These are phyloP conservation scores for Senna tora DNA, from an alignment of 306 rosid genomes.

Conservation along the genomic window DNA sequence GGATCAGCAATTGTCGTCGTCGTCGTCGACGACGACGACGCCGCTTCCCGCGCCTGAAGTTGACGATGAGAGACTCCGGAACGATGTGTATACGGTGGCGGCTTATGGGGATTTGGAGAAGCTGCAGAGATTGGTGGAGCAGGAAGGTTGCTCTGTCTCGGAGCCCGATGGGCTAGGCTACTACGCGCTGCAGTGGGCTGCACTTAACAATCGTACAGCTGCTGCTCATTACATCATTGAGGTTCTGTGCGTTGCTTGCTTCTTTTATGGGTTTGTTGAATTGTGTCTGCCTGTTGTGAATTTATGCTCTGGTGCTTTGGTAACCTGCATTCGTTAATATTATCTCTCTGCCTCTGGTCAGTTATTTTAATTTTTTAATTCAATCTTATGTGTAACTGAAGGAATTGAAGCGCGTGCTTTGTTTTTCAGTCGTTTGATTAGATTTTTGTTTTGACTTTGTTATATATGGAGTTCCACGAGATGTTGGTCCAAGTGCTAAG, in stretches of 20 bases:
- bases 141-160: slow-evolving; percentile 83
- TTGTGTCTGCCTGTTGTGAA: slow-evolving; percentile 29
- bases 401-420: too few relatives aligned
- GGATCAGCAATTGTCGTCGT: slow-evolving; percentile 41
- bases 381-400: too few relatives aligned
- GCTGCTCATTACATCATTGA: slow-evolving; percentile 96
- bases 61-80: slow-evolving; percentile 64
- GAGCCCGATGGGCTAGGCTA: slow-evolving; percentile 94
- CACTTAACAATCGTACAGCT: slow-evolving; percentile 85
- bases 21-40: not conserved
- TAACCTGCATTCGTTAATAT: not conserved
- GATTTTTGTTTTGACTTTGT: not conserved
- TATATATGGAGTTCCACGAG: not conserved
- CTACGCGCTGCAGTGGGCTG: slow-evolving; percentile 99
- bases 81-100: slow-evolving; percentile 94
- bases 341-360: too few relatives aligned
- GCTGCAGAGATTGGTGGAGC: slow-evolving; percentile 91
- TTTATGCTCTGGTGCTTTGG: not conserved
- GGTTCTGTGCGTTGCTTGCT: slow-evolving; percentile 32
- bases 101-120: slow-evolving; percentile 99
- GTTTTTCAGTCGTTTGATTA: too few relatives aligned
- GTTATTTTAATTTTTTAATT: too few relatives aligned
- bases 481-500: too few relatives aligned
- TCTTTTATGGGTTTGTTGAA: slow-evolving; percentile 48
- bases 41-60: slow-evolving; percentile 34